These are phyloP conservation scores for Halophytophthora polymorphica DNA, from an alignment of 352 stramenopile species.

Conservation along the genomic window DNA sequence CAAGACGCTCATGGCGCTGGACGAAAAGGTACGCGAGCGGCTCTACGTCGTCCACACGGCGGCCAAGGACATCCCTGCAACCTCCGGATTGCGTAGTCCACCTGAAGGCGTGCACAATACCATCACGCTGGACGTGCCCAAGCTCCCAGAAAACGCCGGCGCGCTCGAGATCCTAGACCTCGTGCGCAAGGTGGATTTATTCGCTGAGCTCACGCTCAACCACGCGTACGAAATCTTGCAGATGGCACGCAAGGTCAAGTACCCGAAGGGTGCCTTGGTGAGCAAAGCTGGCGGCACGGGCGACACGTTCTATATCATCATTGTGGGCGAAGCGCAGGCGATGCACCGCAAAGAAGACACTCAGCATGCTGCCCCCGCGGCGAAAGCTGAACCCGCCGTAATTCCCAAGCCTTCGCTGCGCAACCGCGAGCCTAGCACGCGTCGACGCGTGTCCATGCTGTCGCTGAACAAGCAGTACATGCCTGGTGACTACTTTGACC, in stretches of 20 bases:
- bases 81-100: slow-evolving; percentile 81
- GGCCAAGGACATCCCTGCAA: slow-evolving; percentile 71
- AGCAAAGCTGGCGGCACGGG: slow-evolving; percentile 46
- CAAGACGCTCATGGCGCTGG: slow-evolving; percentile 89
- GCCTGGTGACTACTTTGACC: slow-evolving; percentile 87
- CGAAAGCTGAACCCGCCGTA: neutral
- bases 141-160: slow-evolving; percentile 69
- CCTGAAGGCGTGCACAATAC: slow-evolving; percentile 89
- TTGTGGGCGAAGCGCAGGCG: slow-evolving; percentile 65
- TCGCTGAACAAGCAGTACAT: slow-evolving; percentile 74
- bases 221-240: slow-evolving; percentile 87
- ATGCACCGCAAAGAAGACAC: slow-evolving; percentile 38
- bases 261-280: slow-evolving; percentile 50
- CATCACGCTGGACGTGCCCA: slow-evolving; percentile 69
- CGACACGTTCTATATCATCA: slow-evolving; percentile 82
- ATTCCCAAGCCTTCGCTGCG: slow-evolving; percentile 18
- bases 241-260: slow-evolving; percentile 71
- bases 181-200: slow-evolving; percentile 82
- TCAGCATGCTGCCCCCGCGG: neutral
- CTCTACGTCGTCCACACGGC: slow-evolving; percentile 95
- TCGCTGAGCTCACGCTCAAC: slow-evolving; percentile 75
- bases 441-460: slow-evolving; percentile 58
- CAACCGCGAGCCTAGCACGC: slow-evolving; percentile 25
- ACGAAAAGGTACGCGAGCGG: slow-evolving; percentile 85
- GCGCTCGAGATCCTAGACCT: slow-evolving; percentile 84